Evolutionary conservation across 768 basidiomycete species (phyloP).

Genomic region (Clathrus columnatus): DNA sequence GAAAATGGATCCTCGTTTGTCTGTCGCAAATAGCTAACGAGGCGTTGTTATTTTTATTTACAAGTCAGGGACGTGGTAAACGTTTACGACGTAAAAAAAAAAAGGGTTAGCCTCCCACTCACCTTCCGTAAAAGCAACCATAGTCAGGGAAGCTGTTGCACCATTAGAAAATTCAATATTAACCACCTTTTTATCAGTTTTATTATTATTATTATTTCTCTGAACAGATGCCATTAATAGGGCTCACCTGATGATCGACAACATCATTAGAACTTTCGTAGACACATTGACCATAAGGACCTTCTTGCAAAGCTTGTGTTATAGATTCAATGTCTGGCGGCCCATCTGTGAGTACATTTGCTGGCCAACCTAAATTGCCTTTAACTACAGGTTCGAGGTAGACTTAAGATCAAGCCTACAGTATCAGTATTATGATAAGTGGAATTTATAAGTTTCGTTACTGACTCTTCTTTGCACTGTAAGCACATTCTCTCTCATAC

Average conservation of each 20-base stretch:
- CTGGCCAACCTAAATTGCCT: constrained; percentile 57
- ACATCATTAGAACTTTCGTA: constrained; percentile 84
- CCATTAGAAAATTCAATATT: constrained; percentile 81
- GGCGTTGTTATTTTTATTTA: too few species aligned
- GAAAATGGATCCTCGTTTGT: constrained; percentile 79
- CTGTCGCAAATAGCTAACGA: constrained; percentile 61
- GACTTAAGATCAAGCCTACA: constrained; percentile 34
- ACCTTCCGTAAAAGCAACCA: constrained; percentile 67
- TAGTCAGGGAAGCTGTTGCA: constrained; percentile 77
- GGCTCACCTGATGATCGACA: constrained; percentile 67
- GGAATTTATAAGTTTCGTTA: neutral
- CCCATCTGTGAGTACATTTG: constrained; percentile 61
- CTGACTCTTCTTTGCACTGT: constrained; percentile 80
- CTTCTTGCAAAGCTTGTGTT: constrained; percentile 54
- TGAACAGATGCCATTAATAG: neutral
- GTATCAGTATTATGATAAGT: too few species aligned
- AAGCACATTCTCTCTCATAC: constrained; percentile 63
- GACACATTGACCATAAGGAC: constrained; percentile 75
- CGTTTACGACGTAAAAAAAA: neutral
- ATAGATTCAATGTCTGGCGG: constrained; percentile 83
- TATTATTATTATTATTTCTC: neutral
- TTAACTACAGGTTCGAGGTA: constrained; percentile 68
- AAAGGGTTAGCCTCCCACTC: constrained; percentile 2
- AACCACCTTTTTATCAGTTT: constrained; percentile 44
- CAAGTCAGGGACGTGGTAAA: too few species aligned